Conservation (phyloP, 116 monocot species). For the Iris pallida region DNA sequence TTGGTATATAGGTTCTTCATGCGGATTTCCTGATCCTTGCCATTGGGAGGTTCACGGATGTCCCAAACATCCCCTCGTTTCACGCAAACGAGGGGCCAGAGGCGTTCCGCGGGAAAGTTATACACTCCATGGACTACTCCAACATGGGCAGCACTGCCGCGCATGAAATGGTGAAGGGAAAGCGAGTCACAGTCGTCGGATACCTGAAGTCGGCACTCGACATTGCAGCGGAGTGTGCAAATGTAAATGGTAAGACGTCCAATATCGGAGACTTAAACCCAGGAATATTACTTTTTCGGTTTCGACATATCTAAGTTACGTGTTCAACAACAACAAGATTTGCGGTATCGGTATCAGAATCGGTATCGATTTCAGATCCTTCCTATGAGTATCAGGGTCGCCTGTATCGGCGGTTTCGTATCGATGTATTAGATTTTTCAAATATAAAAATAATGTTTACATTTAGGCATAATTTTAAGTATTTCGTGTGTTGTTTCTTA, state of each 20-base stretch:
- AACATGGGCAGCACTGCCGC: slow-evolving; percentile 37
- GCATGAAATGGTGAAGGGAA: slow-evolving; percentile 34
- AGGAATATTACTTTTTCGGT: no score
- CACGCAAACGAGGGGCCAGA: slow-evolving; percentile 49
- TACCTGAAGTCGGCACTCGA: slow-evolving; percentile 64
- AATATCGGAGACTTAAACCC: background rate
- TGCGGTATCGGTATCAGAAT: no score
- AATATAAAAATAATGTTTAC: no score
- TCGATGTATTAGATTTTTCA: no score
- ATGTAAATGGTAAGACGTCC: slow-evolving; percentile 43
- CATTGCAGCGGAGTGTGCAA: slow-evolving; percentile 56
- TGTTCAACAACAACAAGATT: no score
- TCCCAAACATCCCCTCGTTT: slow-evolving; percentile 60
- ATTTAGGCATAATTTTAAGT: no score
- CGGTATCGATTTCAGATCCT: no score
- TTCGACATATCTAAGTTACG: no score
- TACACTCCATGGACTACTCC: slow-evolving; percentile 65
- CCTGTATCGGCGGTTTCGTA: no score
- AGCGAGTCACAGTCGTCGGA: slow-evolving; percentile 57
- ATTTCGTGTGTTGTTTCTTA: no score
- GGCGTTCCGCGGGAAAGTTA: slow-evolving; percentile 53
- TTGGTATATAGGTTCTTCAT: slow-evolving; percentile 28
- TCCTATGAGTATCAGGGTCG: no score
- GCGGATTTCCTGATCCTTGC: slow-evolving; percentile 74
- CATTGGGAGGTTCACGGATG: slow-evolving; percentile 59